phyloP scores from a whole-genome alignment of 371 early-diverging fungal species.

The Smittium mucronatum region DNA sequence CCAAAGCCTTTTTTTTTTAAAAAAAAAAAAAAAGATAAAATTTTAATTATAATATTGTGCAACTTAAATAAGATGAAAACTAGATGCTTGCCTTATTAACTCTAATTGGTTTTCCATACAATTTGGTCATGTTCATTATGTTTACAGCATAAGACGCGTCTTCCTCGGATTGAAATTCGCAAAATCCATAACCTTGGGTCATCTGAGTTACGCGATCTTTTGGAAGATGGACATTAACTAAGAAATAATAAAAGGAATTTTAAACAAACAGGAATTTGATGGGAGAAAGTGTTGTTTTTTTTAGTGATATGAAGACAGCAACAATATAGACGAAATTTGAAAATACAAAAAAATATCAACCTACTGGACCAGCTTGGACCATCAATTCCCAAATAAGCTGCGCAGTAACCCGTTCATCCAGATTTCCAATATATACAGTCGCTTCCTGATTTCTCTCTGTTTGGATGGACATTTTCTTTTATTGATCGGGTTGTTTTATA shows the following conservation, averaged over 20 bases:
- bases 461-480: constrained; percentile 23
- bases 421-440: constrained; percentile 94
- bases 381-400: constrained; percentile 93
- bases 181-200: constrained; percentile 94
- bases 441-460: constrained; percentile 76
- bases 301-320: no score
- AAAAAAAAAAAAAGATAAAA: not conserved
- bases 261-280: no score
- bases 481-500: no score
- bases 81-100: constrained; percentile 70
- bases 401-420: constrained; percentile 90
- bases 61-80: no score
- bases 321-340: not conserved
- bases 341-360: constrained; percentile 1
- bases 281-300: no score
- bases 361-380: constrained; percentile 93
- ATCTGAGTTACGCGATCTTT: constrained; percentile 91
- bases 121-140: constrained; percentile 89
- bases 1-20: not conserved
- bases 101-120: constrained; percentile 89
- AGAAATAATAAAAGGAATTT: no score
- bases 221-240: constrained; percentile 88
- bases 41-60: no score
- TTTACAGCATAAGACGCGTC: constrained; percentile 96
- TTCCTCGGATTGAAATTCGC: constrained; percentile 83